Conservation (phyloP, 139 green algal species). For the Auxenochlorella pyrenoidosa region DNA sequence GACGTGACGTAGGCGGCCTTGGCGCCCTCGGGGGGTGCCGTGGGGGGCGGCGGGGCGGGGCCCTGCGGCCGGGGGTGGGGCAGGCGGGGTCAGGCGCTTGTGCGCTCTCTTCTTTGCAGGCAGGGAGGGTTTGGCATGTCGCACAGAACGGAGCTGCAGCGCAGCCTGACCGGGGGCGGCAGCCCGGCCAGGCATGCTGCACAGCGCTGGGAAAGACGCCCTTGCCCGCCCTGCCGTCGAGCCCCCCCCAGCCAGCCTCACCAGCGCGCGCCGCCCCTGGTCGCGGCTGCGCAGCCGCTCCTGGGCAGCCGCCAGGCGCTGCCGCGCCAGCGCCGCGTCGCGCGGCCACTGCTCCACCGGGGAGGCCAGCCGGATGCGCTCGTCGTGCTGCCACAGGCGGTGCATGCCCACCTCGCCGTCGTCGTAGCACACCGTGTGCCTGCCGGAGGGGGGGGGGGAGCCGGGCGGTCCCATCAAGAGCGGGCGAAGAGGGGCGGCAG, state of each 20-base stretch:
- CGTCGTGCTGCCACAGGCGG: constrained; percentile 58
- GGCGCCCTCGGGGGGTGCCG: background rate
- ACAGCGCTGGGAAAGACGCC: too few relatives aligned
- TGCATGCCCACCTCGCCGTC: constrained; percentile 77
- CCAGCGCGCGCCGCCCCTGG: background rate
- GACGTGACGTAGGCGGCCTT: background rate
- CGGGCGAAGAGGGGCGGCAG: too few relatives aligned
- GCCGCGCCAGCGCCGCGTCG: constrained; percentile 1
- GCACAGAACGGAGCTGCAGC: too few relatives aligned
- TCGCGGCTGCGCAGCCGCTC: constrained; percentile 11
- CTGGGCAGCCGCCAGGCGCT: constrained; percentile 9
- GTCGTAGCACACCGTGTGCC: constrained; percentile 83
- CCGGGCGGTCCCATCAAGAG: too few relatives aligned
- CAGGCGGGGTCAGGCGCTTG: background rate
- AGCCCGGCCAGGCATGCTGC: too few relatives aligned
- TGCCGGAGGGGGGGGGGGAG: background rate
- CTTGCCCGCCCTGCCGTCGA: too few relatives aligned
- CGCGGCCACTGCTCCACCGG: constrained; percentile 34
- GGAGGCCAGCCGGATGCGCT: constrained; percentile 44
- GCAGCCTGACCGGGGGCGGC: background rate
- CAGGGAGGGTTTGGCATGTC: too few relatives aligned
- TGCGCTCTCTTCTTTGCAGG: too few relatives aligned
- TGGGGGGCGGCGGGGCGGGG: background rate
- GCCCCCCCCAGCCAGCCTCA: background rate
- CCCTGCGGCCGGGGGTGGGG: background rate